Evolutionary conservation across 2,329 filamentous ascomycete species (phyloP), one percentile per base, ranked within the genome.

Genomic region (Pseudogymnoascus sp.): DNA sequence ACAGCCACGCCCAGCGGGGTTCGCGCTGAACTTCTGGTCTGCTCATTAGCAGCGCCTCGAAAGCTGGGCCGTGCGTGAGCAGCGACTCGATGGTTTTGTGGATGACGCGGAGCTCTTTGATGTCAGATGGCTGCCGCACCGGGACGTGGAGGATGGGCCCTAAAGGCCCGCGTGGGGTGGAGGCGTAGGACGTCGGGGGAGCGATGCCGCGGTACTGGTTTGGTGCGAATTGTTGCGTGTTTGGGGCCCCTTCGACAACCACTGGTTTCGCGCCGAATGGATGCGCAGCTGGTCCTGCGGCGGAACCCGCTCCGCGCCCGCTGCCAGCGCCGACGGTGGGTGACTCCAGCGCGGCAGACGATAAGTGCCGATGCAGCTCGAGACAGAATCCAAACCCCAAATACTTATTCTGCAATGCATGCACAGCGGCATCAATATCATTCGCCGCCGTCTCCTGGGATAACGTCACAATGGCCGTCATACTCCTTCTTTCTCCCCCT

Each of bases 1-100:
- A 99, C 4, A 99, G 80, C 90, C 93, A 99, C 0, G 92, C 89
- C 87, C 93, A 97, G 68, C 89, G 92, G 74, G 96, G 90, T 65
- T 96, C 90, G 42, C 82, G 83, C 73, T 96, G 91, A 1, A 97
- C 89, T 62, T 92, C 86, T 0, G 89, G 85, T 16, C 90, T 82
- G 60, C 88, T 89, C 95, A 97, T 97, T 5, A 99, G 82, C 1
- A 96, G 79, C 4, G 93, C 92, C 75, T 99, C 95, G 65, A 96
- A 96, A 71, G 95, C 91, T 0, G 90, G 86, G 0, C 93, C 92
- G 68, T 95, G 86, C 21, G 86, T 84, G 7, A 97, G 78, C 0
- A 97, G 80, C 2, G 84, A 83, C 71, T 97, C 93, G 36, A 96
- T 82, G 0, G 92, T 89, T 73, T 89, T 93, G 77, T 97, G 93